phyloP scores from a whole-genome alignment of 305 asterid genomes.

The Coffea humblotiana region DNA sequence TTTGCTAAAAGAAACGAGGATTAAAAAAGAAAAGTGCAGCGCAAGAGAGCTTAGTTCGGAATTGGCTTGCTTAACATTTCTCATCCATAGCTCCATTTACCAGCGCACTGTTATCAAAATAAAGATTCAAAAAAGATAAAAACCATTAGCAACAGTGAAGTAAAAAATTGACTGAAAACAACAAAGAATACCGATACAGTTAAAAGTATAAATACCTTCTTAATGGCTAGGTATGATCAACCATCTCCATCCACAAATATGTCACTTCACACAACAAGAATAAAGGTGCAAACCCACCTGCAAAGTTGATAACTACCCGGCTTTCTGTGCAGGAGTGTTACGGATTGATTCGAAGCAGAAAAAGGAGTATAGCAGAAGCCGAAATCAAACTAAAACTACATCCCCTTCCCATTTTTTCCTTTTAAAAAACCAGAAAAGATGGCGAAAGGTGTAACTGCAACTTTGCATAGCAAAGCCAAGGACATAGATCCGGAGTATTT shows the following conservation, averaged over 20 bases:
- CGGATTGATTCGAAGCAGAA: conserved; percentile 20
- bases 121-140: not conserved
- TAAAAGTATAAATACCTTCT: conserved; percentile 38
- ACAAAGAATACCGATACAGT: not conserved
- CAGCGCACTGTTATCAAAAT: conserved; percentile 14
- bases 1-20: not conserved
- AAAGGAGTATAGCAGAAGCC: conserved; percentile 19
- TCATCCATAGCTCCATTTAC: not conserved
- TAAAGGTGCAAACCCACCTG: conserved; percentile 11
- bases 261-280: conserved; percentile 11
- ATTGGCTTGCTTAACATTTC: conserved; percentile 4
- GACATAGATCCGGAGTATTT: conserved; percentile 26
- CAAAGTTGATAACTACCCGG: conserved; percentile 17
- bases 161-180: not conserved
- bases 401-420: conserved; percentile 52
- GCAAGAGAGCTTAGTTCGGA: conserved; percentile 15
- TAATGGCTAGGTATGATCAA: conserved; percentile 41
- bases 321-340: conserved; percentile 24
- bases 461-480: conserved; percentile 29
- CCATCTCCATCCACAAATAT: conserved; percentile 38
- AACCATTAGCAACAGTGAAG: not conserved
- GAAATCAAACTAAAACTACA: conserved; percentile 28
- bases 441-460: conserved; percentile 37
- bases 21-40: not conserved
- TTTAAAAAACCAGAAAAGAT: conserved; percentile 54